phyloP scores from a whole-genome alignment of 2,329 filamentous ascomycete genomes.

The Zalaria obscura region DNA sequence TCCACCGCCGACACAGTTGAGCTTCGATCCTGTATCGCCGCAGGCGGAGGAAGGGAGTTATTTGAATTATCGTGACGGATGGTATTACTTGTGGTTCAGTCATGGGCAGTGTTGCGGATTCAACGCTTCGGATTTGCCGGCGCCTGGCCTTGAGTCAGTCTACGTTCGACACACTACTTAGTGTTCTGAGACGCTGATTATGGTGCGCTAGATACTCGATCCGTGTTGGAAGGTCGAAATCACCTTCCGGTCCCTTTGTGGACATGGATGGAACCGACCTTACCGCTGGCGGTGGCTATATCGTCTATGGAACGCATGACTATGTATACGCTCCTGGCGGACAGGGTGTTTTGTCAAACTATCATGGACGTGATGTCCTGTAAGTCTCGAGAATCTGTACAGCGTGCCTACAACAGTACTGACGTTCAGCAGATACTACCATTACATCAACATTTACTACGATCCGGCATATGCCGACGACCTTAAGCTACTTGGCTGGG shows the following conservation, averaged over 20 bases:
- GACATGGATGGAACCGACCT: constrained; percentile 42
- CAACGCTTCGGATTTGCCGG: constrained; percentile 32
- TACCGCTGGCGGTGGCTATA: constrained; percentile 42
- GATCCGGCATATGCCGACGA: constrained; percentile 4
- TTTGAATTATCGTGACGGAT: constrained; percentile 39
- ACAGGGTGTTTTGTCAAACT: constrained; percentile 43
- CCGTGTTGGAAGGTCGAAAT: constrained; percentile 43
- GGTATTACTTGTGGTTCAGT: constrained; percentile 53
- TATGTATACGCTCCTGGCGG: constrained; percentile 52
- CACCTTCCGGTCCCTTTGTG: constrained; percentile 39
- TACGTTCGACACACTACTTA: too few relatives aligned
- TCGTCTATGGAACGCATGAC: constrained; percentile 45
- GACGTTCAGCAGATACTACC: constrained; percentile 1
- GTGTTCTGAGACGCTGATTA: not conserved
- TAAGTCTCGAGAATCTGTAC: not conserved
- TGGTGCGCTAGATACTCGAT: constrained; percentile 39
- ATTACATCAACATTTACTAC: constrained; percentile 3
- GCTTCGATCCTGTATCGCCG: constrained; percentile 35
- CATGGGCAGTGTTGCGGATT: constrained; percentile 48
- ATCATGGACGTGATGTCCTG: constrained; percentile 35
- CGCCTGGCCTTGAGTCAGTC: constrained; percentile 42
- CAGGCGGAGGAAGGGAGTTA: constrained; percentile 44
- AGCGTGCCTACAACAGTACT: too few relatives aligned
- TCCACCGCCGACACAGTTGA: constrained; percentile 29
- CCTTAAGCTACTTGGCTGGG: constrained; percentile 4